Evolutionary conservation across 805 yeast genomes (phyloP).

Genomic region (Ogataea degrootiae): DNA sequence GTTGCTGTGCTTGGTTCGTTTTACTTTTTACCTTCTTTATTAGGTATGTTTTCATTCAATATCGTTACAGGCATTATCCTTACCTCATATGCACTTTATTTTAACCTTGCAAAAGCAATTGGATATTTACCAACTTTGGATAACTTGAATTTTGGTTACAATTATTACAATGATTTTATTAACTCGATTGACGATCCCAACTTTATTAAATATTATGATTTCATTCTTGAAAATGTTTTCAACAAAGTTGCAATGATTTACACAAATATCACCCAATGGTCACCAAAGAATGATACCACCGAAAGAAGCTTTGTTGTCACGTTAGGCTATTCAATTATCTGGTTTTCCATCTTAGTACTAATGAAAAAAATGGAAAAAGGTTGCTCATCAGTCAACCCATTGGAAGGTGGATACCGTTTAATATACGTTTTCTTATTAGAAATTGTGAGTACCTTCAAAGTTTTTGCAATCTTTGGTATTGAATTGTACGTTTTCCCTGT

Average conservation of each 20-base stretch:
- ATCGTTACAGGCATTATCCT: slow-evolving; percentile 7
- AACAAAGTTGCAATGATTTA: slow-evolving; percentile 9
- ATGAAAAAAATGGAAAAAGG: slow-evolving; percentile 26
- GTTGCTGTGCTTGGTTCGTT: slow-evolving; percentile 17
- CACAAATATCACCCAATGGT: slow-evolving; percentile 15
- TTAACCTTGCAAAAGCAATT: background rate
- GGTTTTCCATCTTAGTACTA: slow-evolving; percentile 1
- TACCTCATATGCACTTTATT: background rate
- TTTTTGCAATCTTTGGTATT: slow-evolving; percentile 64
- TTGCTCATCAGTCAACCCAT: slow-evolving; percentile 37
- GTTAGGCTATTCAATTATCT: slow-evolving; percentile 18
- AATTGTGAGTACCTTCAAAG: slow-evolving; percentile 61
- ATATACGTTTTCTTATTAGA: slow-evolving; percentile 51
- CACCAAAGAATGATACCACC: slow-evolving; percentile 14
- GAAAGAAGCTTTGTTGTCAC: slow-evolving; percentile 16
- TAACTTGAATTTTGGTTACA: too few species aligned
- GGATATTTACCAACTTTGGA: background rate
- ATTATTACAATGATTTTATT: too few species aligned
- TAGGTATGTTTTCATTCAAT: slow-evolving; percentile 20
- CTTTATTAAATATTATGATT: too few species aligned
- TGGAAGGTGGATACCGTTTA: slow-evolving; percentile 46
- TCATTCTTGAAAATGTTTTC: background rate
- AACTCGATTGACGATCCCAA: background rate
- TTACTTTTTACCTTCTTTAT: slow-evolving; percentile 21
- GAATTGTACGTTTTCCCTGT: slow-evolving; percentile 86